A percentile compares a stretch with the other conserved stretches of the same genome.
These are phyloP conservation scores for Plantago rigida DNA, from an alignment of 305 asterid species.

Conservation along the genomic window DNA sequence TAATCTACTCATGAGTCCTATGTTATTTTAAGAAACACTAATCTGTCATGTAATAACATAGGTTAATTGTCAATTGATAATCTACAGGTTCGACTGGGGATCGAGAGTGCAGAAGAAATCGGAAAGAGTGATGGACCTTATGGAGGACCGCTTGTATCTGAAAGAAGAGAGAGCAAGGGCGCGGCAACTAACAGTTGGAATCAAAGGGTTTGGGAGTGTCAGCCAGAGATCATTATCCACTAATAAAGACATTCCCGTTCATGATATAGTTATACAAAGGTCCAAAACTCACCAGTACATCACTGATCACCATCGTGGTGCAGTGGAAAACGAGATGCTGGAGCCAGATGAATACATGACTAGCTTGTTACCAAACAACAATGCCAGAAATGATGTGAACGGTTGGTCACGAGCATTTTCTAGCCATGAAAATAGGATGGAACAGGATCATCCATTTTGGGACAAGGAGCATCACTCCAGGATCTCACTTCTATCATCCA, in stretches of 20 bases:
- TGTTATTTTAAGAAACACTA: neutral
- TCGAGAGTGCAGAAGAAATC: conserved; percentile 47
- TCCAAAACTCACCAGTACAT: conserved; percentile 29
- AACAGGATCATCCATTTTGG: conserved; percentile 65
- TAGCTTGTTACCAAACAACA: conserved; percentile 19
- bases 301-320: conserved; percentile 16
- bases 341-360: conserved; percentile 28
- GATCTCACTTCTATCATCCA: conserved; percentile 50
- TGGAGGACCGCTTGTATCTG: conserved; percentile 43
- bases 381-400: conserved; percentile 8
- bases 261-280: conserved; percentile 19
- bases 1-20: neutral
- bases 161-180: conserved; percentile 50
- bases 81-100: conserved; percentile 46
- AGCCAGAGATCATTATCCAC: conserved; percentile 17
- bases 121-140: conserved; percentile 42
- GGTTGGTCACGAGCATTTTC: conserved; percentile 23
- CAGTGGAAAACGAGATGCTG: conserved; percentile 18
- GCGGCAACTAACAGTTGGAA: conserved; percentile 41
- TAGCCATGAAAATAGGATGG: conserved; percentile 22
- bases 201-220: conserved; percentile 50
- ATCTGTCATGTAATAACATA: neutral
- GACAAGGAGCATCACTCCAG: conserved; percentile 40
- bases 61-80: neutral
- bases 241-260: neutral